phyloP scores from a whole-genome alignment of 1,284 basidiomycete species.

The Tylopilus orsonianus region DNA sequence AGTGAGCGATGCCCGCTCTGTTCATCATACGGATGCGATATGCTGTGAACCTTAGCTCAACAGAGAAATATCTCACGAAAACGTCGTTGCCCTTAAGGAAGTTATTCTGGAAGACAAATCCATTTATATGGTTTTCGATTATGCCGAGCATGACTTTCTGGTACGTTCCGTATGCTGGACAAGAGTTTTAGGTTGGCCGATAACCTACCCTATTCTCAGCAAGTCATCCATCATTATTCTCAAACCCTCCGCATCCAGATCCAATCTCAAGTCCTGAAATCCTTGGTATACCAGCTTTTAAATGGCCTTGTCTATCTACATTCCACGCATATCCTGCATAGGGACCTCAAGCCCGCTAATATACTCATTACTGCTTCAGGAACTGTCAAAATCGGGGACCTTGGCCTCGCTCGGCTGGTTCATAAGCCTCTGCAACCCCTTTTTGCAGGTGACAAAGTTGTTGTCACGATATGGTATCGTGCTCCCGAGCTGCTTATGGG shows the following conservation, averaged over 20 bases:
- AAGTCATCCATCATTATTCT: constrained; percentile 98
- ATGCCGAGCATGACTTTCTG: constrained; percentile 97
- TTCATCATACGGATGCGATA: not conserved
- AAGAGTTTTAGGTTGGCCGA: not conserved
- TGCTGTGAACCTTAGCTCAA: constrained; percentile 69
- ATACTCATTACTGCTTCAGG: constrained; percentile 91
- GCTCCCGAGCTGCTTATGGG: constrained; percentile 94
- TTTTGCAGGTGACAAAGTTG: constrained; percentile 93
- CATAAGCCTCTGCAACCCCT: constrained; percentile 85
- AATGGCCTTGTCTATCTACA: constrained; percentile 96
- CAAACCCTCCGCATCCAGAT: constrained; percentile 83
- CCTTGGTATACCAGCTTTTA: constrained; percentile 92
- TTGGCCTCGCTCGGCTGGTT: constrained; percentile 89
- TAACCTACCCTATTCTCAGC: constrained; percentile 45
- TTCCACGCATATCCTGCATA: constrained; percentile 92
- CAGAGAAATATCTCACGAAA: constrained; percentile 91
- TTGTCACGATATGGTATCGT: constrained; percentile 99
- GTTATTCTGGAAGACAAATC: constrained; percentile 98
- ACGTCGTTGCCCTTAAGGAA: constrained; percentile 88
- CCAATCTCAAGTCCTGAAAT: constrained; percentile 81
- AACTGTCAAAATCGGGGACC: constrained; percentile 96
- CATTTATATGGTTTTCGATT: constrained; percentile 99
- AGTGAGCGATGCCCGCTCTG: constrained; percentile 46
- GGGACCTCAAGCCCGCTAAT: constrained; percentile 98
- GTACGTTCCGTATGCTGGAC: constrained; percentile 45